Evolutionary conservation across 495 filamentous ascomycete genomes (phyloP).

Genomic region (Bacidia rubella): DNA sequence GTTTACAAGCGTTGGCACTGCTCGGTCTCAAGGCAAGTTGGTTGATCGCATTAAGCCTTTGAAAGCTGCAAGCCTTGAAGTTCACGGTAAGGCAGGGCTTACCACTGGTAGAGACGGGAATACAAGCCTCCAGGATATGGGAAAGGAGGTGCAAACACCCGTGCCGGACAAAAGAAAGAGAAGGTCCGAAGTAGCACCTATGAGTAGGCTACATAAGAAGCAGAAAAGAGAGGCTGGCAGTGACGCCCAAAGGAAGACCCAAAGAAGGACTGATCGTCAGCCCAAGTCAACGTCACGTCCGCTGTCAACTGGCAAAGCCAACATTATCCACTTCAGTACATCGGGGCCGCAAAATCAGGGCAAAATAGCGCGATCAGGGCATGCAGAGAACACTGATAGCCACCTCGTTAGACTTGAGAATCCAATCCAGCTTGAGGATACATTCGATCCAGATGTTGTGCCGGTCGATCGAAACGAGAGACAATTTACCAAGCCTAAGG

Average conservation of each 20-base stretch:
- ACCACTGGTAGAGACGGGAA: too few relatives aligned
- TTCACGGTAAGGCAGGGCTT: too few relatives aligned
- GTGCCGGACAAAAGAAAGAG: not conserved
- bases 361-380: not conserved
- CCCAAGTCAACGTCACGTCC: not conserved
- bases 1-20: not conserved
- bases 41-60: too few relatives aligned
- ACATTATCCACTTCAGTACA: conserved; percentile 19
- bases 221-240: too few relatives aligned
- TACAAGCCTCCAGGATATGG: too few relatives aligned
- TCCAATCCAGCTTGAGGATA: not conserved
- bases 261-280: not conserved
- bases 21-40: too few relatives aligned
- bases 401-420: not conserved
- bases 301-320: conserved; percentile 8
- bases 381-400: not conserved
- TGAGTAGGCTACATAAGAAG: too few relatives aligned
- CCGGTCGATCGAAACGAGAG: too few relatives aligned
- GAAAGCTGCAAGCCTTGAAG: too few relatives aligned
- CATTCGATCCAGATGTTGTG: too few relatives aligned
- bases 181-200: not conserved
- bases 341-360: conserved; percentile 24
- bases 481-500: too few relatives aligned
- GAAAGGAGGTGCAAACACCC: too few relatives aligned
- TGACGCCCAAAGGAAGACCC: not conserved